Conservation (phyloP, 2,329 filamentous ascomycete genomes). For the Ceratocystiopsis minuta region DNA sequence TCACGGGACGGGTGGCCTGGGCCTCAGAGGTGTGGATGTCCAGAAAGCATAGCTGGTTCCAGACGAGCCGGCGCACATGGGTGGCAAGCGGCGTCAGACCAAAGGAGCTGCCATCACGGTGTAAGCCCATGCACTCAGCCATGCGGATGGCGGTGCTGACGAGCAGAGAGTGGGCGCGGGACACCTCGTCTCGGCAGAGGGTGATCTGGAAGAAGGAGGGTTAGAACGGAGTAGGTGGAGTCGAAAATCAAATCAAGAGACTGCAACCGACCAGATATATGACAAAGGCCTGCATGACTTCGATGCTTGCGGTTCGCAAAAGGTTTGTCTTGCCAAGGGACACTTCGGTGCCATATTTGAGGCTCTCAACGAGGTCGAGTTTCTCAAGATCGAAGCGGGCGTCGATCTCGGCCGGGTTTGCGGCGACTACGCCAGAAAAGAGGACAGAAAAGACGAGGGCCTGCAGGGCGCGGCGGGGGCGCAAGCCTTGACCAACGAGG, state of each 20-base stretch:
- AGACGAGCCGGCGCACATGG: conserved; percentile 52
- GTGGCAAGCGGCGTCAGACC: conserved; percentile 48
- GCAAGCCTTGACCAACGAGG: conserved; percentile 33
- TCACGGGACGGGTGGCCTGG: conserved; percentile 52
- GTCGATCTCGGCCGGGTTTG: conserved; percentile 30
- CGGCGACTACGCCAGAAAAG: conserved; percentile 50
- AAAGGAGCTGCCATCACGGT: conserved; percentile 51
- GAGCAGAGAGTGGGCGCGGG: conserved; percentile 53
- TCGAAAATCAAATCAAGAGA: not conserved
- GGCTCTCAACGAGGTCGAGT: conserved; percentile 25
- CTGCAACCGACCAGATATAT: conserved; percentile 50
- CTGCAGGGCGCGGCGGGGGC: conserved; percentile 20
- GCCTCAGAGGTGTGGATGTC: conserved; percentile 59
- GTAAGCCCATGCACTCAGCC: conserved; percentile 61
- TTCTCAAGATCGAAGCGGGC: conserved; percentile 5
- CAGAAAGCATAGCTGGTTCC: conserved; percentile 63
- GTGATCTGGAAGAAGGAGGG: conserved; percentile 13
- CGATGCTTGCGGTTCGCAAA: conserved; percentile 49
- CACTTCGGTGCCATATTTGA: conserved; percentile 48
- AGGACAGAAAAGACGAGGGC: conserved; percentile 51
- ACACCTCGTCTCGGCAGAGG: conserved; percentile 53
- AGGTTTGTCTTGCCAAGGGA: conserved; percentile 53
- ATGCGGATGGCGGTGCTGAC: conserved; percentile 55
- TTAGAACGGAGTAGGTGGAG: conserved; percentile 12
- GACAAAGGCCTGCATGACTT: conserved; percentile 59